These are phyloP conservation scores for Urostyla sp. DNA, from an alignment of 73 alveolate genomes.

Conservation along the genomic window DNA sequence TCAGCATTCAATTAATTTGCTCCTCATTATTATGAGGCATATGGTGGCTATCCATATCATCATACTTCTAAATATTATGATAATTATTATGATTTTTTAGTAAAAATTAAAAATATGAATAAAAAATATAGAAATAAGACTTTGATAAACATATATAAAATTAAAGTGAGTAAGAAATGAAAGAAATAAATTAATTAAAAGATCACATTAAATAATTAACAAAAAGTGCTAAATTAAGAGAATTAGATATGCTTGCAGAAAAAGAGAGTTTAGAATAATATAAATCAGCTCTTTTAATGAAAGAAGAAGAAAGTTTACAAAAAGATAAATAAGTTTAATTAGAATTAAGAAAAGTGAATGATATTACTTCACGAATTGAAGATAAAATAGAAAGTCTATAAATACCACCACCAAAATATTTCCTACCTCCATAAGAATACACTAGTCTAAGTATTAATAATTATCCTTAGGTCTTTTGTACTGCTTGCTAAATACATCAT, in stretches of 20 bases:
- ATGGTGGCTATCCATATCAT: neutral
- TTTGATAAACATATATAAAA: conserved; percentile 15
- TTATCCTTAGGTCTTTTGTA: conserved; percentile 32
- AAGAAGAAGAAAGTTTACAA: conserved; percentile 11
- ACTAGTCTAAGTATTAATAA: conserved; percentile 8
- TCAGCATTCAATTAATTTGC: too few species aligned
- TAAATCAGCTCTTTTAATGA: conserved; percentile 27
- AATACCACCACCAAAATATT: conserved; percentile 47
- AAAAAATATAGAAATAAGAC: conserved; percentile 13
- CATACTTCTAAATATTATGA: conserved; percentile 28
- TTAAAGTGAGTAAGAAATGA: conserved; percentile 13
- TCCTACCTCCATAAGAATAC: conserved; percentile 33
- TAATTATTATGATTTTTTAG: conserved; percentile 25
- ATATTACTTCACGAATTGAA: conserved; percentile 37
- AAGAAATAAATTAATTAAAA: neutral
- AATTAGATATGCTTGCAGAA: conserved; percentile 31
- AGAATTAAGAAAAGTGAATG: conserved; percentile 4
- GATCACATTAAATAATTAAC: conserved; percentile 23
- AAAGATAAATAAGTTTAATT: conserved; percentile 19
- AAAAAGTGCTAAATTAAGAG: conserved; percentile 7
- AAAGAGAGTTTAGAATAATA: conserved; percentile 13
- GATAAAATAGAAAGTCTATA: conserved; percentile 30
- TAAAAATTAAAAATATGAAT: neutral
- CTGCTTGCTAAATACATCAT: conserved; percentile 31
- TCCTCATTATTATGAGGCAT: conserved; percentile 2